Base-by-base conservation (phyloP, 2,329 filamentous ascomycete genomes). In the Aspergillus versicolor region DNA sequence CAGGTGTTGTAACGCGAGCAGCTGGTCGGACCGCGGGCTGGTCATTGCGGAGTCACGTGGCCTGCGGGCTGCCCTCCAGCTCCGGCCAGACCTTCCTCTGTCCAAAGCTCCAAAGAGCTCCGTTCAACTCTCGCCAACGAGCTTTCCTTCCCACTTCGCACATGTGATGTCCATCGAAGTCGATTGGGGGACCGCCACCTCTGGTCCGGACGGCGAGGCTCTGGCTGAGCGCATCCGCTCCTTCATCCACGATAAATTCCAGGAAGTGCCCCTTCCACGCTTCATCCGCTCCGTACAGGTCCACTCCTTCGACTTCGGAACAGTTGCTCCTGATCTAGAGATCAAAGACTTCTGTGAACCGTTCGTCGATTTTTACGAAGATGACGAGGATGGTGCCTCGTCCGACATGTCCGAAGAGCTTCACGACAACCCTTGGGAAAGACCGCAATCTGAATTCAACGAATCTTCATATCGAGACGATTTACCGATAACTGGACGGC, bases 321-420 rank as follows among this genome's bases (percentile, higher is more conserved):
- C 81, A 27, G 86, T 93, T 49, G 82, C 90, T 40, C 94, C 94
- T 2, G 84, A 90, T 65, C 84, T 99, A 42, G 91, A 95, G 70
- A 88, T 99, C 68, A 97, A 97, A 76, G 94, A 97, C 73, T 92
- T 99, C 60, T 95, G 93, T 66, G 92, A 99, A 72, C 94, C 94
- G 2, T 83, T 97, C 57, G 88, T 92, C 0, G 94, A 99, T 68
- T 99, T 99, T 71, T 99, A 99, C 79, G 94, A 97, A 38, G 88
- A 89, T 58, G 82, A 84, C 21, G 80, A 84, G 24, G 83, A 84
- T 38, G 82, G 86, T 12, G 63, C 71, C 19, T 60, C 67, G 13
- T 75, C 74, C 13, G 72, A 71, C n/a, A 64, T 67, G 12, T 73
- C 72, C 2, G 72, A 73, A 43, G 72, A 71, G 51, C 64, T 72